Conservation (phyloP, 768 basidiomycete genomes). For the Suillus paluster region DNA sequence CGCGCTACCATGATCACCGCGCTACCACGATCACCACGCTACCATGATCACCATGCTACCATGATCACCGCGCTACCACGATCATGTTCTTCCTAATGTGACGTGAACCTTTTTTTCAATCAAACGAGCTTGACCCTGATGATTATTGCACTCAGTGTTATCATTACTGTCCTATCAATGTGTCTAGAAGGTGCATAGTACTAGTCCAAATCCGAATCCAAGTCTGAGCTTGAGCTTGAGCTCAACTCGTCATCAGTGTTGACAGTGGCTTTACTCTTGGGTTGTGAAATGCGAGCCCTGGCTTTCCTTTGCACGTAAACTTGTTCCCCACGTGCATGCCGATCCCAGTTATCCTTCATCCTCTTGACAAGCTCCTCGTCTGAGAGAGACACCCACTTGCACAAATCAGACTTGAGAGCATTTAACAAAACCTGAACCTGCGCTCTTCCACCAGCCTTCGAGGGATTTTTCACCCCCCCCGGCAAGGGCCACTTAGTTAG, state of each 20-base stretch:
- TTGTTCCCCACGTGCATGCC: slow-evolving; percentile 11
- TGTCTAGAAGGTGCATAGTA: neutral
- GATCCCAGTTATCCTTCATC: neutral
- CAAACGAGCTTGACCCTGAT: neutral
- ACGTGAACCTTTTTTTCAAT: neutral
- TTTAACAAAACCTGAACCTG: slow-evolving; percentile 5
- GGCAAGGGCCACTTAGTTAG: neutral
- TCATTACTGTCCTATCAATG: neutral
- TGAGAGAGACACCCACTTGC: slow-evolving; percentile 6
- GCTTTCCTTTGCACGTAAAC: slow-evolving; percentile 3
- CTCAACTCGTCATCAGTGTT: neutral
- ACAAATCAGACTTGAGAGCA: neutral
- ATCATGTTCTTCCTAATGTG: neutral
- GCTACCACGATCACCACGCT: too few relatives aligned
- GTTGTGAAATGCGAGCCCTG: neutral
- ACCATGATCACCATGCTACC: too few relatives aligned
- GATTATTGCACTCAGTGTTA: too few relatives aligned
- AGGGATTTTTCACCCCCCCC: slow-evolving; percentile 8
- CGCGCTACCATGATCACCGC: neutral
- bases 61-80: neutral
- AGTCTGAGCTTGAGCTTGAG: neutral
- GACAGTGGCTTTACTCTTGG: neutral
- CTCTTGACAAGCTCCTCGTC: slow-evolving; percentile 2
- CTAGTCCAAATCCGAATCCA: neutral
- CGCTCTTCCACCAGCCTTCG: slow-evolving; percentile 7